Base-by-base conservation (phyloP, 345 rosid genomes). In the Microthlaspi erraticum region DNA sequence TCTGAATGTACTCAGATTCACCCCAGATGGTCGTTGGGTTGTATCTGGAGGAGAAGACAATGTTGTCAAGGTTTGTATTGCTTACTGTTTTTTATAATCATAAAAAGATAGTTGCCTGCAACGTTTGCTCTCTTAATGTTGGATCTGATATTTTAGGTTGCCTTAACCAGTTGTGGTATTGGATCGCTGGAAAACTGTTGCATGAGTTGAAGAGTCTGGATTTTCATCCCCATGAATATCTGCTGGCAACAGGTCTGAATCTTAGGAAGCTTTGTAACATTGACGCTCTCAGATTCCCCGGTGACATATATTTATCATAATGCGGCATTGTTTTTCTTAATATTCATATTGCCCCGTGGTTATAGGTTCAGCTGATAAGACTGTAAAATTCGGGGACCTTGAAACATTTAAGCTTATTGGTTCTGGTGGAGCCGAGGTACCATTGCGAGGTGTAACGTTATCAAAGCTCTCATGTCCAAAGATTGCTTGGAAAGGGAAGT, bases 21-120 rank as follows among this genome's bases (percentile, higher is more conserved):
- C n/a, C n/a, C n/a, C n/a, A n/a, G n/a, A n/a, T n/a, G n/a, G n/a
- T n/a, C n/a, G 99, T 39, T 95, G 99, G 99, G 86, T 95, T 79
- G 99, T 95, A 34, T 95, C 99, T 18, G 98, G 99, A 70, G 99
- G 99, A 64, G 96, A 95, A 78, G 99, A 95, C 86, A 87, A 92
- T 62, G 78, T 88, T 43, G 96, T 95, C 26, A 95, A 95, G 97
- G 99, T 95, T 76, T 45, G 38, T 33, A 20, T 9, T 26, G 49
- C 20, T 38, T 59, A n/a, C n/a, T n/a, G n/a, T n/a, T n/a, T n/a
- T n/a, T n/a, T n/a, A n/a, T n/a, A n/a, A n/a, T n/a, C n/a, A n/a
- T n/a, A n/a, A 51, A 49, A 46, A 44, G 11, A n/a, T 42, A 43
- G 4, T 10, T 38, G 13, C 42, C 64, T 43, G 58, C 42, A 60